These are phyloP conservation scores for Aspergillus olivimuriae DNA, from an alignment of 495 filamentous ascomycete species.

Conservation along the genomic window DNA sequence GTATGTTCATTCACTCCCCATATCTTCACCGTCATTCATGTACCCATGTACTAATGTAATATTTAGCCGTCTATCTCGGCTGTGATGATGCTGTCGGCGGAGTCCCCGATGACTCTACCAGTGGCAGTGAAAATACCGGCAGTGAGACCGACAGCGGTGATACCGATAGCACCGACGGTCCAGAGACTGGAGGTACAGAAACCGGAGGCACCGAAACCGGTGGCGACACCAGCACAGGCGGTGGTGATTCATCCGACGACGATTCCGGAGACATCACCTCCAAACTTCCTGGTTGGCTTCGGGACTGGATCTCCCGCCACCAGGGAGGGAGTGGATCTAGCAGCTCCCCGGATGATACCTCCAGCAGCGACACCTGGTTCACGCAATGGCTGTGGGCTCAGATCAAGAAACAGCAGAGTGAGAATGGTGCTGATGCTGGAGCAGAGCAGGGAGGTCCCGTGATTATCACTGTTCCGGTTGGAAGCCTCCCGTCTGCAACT, in stretches of 20 bases:
- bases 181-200: not conserved
- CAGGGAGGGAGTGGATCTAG: not conserved
- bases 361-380: not conserved
- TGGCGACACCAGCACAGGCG: not conserved
- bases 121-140: not conserved
- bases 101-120: not conserved
- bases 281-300: not conserved
- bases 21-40: not conserved
- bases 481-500: not conserved
- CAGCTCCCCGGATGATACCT: not conserved
- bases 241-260: not conserved
- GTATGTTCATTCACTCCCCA: constrained; percentile 1
- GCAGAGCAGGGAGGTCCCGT: not conserved
- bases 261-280: not conserved
- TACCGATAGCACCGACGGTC: not conserved
- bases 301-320: not conserved
- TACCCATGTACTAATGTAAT: not conserved
- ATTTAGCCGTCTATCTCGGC: constrained; percentile 5
- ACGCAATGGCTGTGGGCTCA: not conserved
- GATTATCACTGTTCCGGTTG: not conserved
- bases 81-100: not conserved
- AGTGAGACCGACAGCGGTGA: not conserved
- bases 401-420: not conserved
- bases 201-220: not conserved
- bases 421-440: not conserved